A percentile compares a stretch with the other conserved stretches of the same genome.
Evolutionary conservation across 2,329 filamentous ascomycete species (phyloP).

Genomic region (Cordyceps cateniannulata): DNA sequence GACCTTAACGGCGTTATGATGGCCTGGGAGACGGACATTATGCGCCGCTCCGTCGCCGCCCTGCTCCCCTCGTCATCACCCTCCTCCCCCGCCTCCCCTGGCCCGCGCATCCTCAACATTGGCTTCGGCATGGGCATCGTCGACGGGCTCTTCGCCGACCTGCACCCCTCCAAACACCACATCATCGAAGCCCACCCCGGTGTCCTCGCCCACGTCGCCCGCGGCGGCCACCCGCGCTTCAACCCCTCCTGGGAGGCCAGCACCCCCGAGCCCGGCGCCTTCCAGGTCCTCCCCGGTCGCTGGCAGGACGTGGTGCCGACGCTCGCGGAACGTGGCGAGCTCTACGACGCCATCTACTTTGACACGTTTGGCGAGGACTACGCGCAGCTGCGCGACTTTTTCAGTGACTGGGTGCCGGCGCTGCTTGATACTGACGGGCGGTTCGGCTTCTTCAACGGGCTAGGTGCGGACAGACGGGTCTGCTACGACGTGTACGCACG

Average conservation of each 20-base stretch:
- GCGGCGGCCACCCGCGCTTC: conserved; percentile 38
- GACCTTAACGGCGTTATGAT: conserved; percentile 87
- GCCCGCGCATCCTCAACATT: conserved; percentile 72
- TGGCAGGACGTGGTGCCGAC: conserved; percentile 77
- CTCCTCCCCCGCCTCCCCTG: conserved; percentile 31
- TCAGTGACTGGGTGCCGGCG: conserved; percentile 77
- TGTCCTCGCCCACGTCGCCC: conserved; percentile 59
- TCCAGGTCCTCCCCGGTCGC: conserved; percentile 61
- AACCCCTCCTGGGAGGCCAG: conserved; percentile 48
- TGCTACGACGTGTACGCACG: conserved; percentile 96
- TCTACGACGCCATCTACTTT: conserved; percentile 89
- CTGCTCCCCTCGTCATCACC: conserved; percentile 46
- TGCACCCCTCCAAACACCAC: conserved; percentile 64
- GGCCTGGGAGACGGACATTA: conserved; percentile 84
- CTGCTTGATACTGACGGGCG: conserved; percentile 65
- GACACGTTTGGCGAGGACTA: conserved; percentile 98
- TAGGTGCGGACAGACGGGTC: conserved; percentile 85
- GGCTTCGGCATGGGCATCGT: conserved; percentile 91
- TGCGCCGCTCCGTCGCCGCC: conserved; percentile 67
- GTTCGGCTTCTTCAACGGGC: conserved; percentile 85
- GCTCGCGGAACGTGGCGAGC: conserved; percentile 59
- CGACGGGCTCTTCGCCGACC: conserved; percentile 66
- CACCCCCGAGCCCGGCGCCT: conserved; percentile 58
- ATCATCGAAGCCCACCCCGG: conserved; percentile 81
- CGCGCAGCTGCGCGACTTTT: conserved; percentile 75